These are phyloP conservation scores for Phialocephala sp. DNA, from an alignment of 2,329 filamentous ascomycete genomes.

Conservation along the genomic window DNA sequence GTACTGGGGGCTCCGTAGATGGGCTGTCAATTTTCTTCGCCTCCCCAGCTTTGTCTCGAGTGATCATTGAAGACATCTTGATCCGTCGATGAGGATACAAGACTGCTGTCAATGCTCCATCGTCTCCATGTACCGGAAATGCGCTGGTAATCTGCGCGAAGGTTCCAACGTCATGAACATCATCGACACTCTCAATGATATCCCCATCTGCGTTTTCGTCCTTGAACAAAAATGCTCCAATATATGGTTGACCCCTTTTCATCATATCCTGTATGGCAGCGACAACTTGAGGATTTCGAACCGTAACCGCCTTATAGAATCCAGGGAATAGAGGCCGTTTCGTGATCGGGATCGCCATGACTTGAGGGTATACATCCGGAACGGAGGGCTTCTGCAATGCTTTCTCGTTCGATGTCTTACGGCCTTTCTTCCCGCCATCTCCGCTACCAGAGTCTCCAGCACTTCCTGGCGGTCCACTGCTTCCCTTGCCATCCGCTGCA, in stretches of 20 bases:
- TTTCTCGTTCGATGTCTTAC: conserved; percentile 70
- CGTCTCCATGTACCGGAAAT: conserved; percentile 88
- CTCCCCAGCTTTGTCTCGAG: conserved; percentile 57
- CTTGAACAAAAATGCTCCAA: conserved; percentile 96
- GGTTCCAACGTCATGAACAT: conserved; percentile 94
- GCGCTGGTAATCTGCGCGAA: conserved; percentile 98
- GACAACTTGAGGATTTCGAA: conserved; percentile 89
- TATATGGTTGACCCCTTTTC: conserved; percentile 94
- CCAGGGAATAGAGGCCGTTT: conserved; percentile 94
- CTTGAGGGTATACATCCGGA: conserved; percentile 95
- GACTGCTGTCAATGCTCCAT: conserved; percentile 86
- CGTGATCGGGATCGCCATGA: conserved; percentile 95
- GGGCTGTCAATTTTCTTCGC: conserved; percentile 54
- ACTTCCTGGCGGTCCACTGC: conserved; percentile 36
- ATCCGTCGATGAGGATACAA: conserved; percentile 96
- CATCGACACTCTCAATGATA: conserved; percentile 85
- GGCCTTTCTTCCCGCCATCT: conserved; percentile 73
- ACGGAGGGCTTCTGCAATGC: conserved; percentile 86
- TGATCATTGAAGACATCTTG: conserved; percentile 82
- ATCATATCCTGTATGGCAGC: conserved; percentile 95
- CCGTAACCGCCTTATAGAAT: conserved; percentile 98
- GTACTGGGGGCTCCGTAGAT: conserved; percentile 53
- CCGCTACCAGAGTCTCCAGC: conserved; percentile 45
- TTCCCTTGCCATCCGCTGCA: conserved; percentile 38
- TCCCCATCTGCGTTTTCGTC: conserved; percentile 94